A percentile compares a stretch with the other conserved stretches of the same genome.
Conservation (phyloP, 306 rosid species). For the Canavalia ensiformis region DNA sequence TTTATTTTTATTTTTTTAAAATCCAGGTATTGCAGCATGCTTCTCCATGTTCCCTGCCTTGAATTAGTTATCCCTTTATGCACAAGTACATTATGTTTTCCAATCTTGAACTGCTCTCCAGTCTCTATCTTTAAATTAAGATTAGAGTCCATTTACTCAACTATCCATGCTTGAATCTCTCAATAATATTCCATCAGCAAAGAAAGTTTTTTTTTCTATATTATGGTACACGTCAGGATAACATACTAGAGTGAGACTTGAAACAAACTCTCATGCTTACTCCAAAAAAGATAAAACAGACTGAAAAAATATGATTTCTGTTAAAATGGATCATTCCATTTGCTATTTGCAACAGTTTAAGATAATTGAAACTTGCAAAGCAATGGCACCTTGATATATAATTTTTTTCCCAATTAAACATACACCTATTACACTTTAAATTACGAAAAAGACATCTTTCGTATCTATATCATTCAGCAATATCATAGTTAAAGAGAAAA, state of each 20-base stretch:
- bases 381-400: background rate
- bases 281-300: background rate
- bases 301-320: background rate
- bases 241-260: background rate
- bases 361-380: conserved; percentile 15
- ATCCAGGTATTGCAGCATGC: background rate
- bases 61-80: background rate
- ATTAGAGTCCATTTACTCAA: too few relatives aligned
- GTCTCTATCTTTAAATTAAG: too few relatives aligned
- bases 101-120: background rate
- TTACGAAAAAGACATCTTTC: background rate
- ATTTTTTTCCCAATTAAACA: conserved; percentile 24
- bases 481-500: background rate
- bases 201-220: background rate
- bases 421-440: conserved; percentile 4
- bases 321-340: conserved; percentile 3
- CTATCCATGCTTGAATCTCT: too few relatives aligned
- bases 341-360: background rate
- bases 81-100: background rate
- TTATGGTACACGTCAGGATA: background rate
- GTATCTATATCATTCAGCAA: background rate
- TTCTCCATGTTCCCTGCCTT: conserved; percentile 20
- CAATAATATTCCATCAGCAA: background rate
- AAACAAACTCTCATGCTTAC: background rate
- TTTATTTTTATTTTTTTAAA: background rate